These are phyloP conservation scores for Trichosporon coremiiforme DNA, from an alignment of 1,284 basidiomycete genomes.

Conservation along the genomic window DNA sequence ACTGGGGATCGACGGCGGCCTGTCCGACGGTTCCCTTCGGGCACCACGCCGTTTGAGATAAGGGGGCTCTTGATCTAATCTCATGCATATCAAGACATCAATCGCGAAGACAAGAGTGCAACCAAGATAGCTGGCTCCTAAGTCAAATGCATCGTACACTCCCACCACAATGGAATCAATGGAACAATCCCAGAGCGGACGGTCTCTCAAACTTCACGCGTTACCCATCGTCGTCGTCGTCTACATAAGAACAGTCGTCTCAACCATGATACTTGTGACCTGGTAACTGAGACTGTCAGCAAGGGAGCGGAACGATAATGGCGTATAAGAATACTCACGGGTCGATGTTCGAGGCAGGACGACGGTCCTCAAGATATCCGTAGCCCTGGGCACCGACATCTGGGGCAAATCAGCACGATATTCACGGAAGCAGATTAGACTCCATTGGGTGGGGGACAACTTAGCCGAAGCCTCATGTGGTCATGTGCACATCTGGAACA, in stretches of 20 bases:
- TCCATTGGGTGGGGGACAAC: background rate
- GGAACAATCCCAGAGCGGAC: background rate
- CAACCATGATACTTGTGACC: conserved; percentile 76
- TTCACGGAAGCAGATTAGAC: conserved; percentile 48
- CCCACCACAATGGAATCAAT: conserved; percentile 6
- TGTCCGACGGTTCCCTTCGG: background rate
- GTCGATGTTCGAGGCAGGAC: conserved; percentile 96
- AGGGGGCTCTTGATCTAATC: conserved; percentile 9
- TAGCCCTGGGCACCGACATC: conserved; percentile 89
- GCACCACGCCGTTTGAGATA: conserved; percentile 5
- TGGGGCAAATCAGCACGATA: conserved; percentile 53
- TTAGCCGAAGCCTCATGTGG: background rate
- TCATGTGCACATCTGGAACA: background rate
- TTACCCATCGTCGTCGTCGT: conserved; percentile 18
- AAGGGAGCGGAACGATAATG: background rate
- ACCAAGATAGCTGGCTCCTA: conserved; percentile 5
- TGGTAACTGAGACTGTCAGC: conserved; percentile 61
- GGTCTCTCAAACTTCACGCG: conserved; percentile 11
- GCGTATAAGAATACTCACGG: conserved; percentile 54
- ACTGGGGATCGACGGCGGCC: background rate
- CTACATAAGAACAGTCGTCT: conserved; percentile 68
- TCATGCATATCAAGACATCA: background rate
- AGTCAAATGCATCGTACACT: conserved; percentile 16
- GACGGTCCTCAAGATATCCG: conserved; percentile 95
- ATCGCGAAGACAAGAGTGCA: background rate